Base-by-base conservation (phyloP, 495 filamentous ascomycete genomes). In the Aspergillus wentii region DNA sequence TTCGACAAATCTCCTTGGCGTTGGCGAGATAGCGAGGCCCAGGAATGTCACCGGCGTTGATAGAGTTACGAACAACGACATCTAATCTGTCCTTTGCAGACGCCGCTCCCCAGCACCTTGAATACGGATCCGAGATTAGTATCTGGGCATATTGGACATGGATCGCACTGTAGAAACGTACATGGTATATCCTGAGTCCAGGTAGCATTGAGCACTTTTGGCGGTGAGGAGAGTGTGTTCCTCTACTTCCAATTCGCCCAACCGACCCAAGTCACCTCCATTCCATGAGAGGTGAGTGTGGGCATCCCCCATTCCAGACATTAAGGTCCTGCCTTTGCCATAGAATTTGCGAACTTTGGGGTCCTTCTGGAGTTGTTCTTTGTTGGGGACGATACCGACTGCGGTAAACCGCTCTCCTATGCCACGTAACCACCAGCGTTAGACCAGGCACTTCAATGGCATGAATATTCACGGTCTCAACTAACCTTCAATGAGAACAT, bases 221-320 rank as follows among this genome's bases (percentile, higher is more conserved):
- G 65, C 65, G 6, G 68, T 72, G 17, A 64, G 46, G 5, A 75
- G 54, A 0, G 66, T 65, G 44, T 75, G 71, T 43, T 75, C 70
- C 41, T 75, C 71, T 0, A 72, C 51, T 4, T 55, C 59, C 6
- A 75, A 35, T 1, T 57, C 56, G 19, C 57, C 64, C 1, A 73
- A 47, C 2, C 41, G 46, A n/a, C 53, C 57, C 2, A 70, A 43
- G 22, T 62, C 54, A 14, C 59, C 61, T 2, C 59, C 58, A 38
- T 76, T 74, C 71, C 69, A 75, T 27, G 58, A 69, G 23, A 74
- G 58, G 35, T 74, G 71, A 0, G 71, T 71, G 37, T 76, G 72
- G 2, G 66, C 56, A 40, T 76, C 72, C 0, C 64, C 63, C 8
- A 74, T 51, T 4, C 72, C 72, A 10, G 59, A 59, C 63, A 75